Evolutionary conservation across 1,139 yeast genomes (phyloP), one percentile per base, ranked within the genome.

Genomic region (Diutina rugosa): DNA sequence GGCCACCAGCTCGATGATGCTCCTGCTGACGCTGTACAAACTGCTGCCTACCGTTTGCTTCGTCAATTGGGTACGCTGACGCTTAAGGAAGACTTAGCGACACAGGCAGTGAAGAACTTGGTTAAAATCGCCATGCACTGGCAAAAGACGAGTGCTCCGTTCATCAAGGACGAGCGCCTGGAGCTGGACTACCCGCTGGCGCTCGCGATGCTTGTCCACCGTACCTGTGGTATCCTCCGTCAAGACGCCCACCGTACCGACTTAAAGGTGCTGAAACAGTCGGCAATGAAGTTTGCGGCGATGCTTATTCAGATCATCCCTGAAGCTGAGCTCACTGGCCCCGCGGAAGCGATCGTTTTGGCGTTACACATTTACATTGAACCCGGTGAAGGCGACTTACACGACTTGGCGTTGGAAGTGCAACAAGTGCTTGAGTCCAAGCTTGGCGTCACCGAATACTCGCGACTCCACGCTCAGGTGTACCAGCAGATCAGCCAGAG

Each of bases 51-150:
- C 62, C 80, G 90, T 63, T 70, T 82, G 53, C 74, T 90, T 59
- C 87, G 90, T 64, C 96, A 90, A 71, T 69, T 91, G 56, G 82
- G 87, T 30, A 96, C 97, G 0, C 95, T 96, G 1, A 71, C 80
- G 5, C 75, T 90, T 44, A 71, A 87, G 1, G 85, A 83, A 56
- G 82, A 79, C 0, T 72, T 90, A 56, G 88, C 90, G 0, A 68
- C 77, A 21, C 88, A 85, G 64, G 76, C 81, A 47, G 82, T 86
- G 30, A 87, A 86, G 68, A 85, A 87, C 60, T 69, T 91, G 61
- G 83, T 87, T 1, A 68, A 75, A 54, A 75, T 89, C 55, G 76
- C 86, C 3, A 77, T 79, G 69, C 72, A 71, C 59, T 89, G 96
- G 95, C 81, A 82, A 55, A 63, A 68, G 16, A 68, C 77, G 6